phyloP scores from a whole-genome alignment of 2,329 filamentous ascomycete genomes.

The Diaporthe sp. region DNA sequence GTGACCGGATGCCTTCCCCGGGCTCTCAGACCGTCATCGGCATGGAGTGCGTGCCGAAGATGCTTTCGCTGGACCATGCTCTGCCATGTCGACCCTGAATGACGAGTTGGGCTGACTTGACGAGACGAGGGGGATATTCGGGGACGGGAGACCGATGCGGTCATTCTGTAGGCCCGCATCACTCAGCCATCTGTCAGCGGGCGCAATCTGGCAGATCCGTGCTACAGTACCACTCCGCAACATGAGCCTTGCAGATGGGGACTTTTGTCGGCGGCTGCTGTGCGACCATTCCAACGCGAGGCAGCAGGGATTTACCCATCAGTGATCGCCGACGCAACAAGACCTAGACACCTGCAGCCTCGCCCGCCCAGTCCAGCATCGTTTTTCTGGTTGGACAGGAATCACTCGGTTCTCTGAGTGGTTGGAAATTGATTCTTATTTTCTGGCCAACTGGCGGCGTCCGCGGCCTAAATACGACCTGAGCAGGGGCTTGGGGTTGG shows the following conservation, averaged over 20 bases:
- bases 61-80: slow-evolving; percentile 16
- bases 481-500: slow-evolving; percentile 31
- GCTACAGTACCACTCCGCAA: slow-evolving; percentile 10
- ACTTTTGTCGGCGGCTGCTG: slow-evolving; percentile 37
- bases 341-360: slow-evolving; percentile 10
- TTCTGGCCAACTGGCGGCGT: slow-evolving; percentile 39
- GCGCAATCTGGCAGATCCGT: slow-evolving; percentile 31
- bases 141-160: neutral
- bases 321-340: slow-evolving; percentile 15
- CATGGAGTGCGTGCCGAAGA: slow-evolving; percentile 26
- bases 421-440: slow-evolving; percentile 36
- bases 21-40: slow-evolving; percentile 26
- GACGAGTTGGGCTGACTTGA: neutral
- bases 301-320: slow-evolving; percentile 20
- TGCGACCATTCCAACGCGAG: slow-evolving; percentile 22
- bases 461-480: neutral
- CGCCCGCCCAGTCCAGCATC: slow-evolving; percentile 18
- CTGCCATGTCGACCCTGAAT: neutral
- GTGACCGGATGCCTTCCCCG: slow-evolving; percentile 32
- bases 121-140: slow-evolving; percentile 12
- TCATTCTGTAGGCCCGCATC: slow-evolving; percentile 23
- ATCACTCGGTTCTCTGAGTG: slow-evolving; percentile 33
- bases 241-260: slow-evolving; percentile 32
- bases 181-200: slow-evolving; percentile 33
- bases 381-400: slow-evolving; percentile 33